Percentiles rank a stretch among this genome's conserved stretches.
Evolutionary conservation across 345 rosid genomes (phyloP).

Genomic region (Aethionema arabicum): DNA sequence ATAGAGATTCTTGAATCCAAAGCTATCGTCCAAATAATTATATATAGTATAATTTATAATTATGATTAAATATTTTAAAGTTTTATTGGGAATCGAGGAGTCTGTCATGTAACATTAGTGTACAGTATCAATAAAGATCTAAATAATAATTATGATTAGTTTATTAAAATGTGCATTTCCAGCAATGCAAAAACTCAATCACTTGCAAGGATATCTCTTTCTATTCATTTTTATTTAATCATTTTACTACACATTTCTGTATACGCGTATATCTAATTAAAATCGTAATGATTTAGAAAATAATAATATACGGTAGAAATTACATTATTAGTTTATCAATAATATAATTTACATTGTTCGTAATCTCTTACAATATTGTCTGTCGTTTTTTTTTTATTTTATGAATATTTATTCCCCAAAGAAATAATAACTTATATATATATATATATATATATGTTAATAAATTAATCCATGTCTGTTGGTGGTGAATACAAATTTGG

Average conservation of each 20-base stretch:
- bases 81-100: constrained; percentile 26
- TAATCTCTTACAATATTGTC: too few species aligned
- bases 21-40: constrained; percentile 12
- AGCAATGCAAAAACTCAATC: constrained; percentile 19
- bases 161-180: constrained; percentile 17
- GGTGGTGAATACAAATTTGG: too few species aligned
- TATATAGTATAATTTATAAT: neutral
- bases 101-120: constrained; percentile 30
- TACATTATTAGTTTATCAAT: too few species aligned
- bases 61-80: constrained; percentile 4
- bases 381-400: too few species aligned
- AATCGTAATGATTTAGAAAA: too few species aligned
- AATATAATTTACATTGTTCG: too few species aligned
- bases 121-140: constrained; percentile 33
- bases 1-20: constrained; percentile 31
- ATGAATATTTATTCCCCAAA: too few species aligned
- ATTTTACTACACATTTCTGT: constrained; percentile 10
- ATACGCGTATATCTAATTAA: neutral
- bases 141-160: neutral
- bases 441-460: too few species aligned
- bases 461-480: too few species aligned
- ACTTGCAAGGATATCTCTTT: constrained; percentile 1
- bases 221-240: neutral
- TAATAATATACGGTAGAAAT: too few species aligned
- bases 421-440: too few species aligned